These are phyloP conservation scores for Tephrocybe sp. DNA, from an alignment of 768 basidiomycete species.

Conservation along the genomic window DNA sequence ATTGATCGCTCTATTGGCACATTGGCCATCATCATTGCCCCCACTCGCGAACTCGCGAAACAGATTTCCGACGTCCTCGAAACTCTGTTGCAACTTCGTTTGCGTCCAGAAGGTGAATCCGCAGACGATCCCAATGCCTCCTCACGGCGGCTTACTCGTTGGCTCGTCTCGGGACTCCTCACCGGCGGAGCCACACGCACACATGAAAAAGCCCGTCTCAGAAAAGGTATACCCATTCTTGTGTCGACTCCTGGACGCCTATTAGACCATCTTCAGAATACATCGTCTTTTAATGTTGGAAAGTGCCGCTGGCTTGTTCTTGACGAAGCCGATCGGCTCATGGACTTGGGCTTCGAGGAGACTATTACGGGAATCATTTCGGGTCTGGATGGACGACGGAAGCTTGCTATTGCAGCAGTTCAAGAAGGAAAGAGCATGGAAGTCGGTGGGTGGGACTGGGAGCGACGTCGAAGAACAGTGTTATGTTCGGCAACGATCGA, in stretches of 20 bases:
- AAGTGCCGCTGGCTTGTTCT: conserved; percentile 96
- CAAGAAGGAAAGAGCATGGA: conserved; percentile 67
- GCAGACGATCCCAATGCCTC: conserved; percentile 46
- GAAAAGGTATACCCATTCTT: conserved; percentile 94
- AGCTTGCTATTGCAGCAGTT: conserved; percentile 69
- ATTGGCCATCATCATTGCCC: conserved; percentile 90
- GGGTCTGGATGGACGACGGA: conserved; percentile 80
- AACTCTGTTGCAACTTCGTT: conserved; percentile 71
- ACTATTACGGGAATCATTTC: conserved; percentile 88
- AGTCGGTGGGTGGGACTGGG: conserved; percentile 87
- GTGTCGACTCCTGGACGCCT: conserved; percentile 95
- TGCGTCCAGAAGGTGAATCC: conserved; percentile 56
- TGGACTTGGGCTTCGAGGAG: conserved; percentile 98
- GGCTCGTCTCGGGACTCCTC: conserved; percentile 91
- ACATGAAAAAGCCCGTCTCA: conserved; percentile 93
- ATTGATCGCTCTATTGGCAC: conserved; percentile 96
- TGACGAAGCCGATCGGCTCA: conserved; percentile 95
- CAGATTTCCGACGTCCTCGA: conserved; percentile 97
- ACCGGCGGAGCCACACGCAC: conserved; percentile 92
- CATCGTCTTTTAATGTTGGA: conserved; percentile 86
- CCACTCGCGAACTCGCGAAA: conserved; percentile 93
- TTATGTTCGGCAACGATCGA: conserved; percentile 97
- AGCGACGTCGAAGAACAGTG: conserved; percentile 74
- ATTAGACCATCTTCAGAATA: conserved; percentile 96
- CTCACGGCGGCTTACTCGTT: conserved; percentile 66